Evolutionary conservation across 179 eudicot species (phyloP), one percentile per base, ranked within the genome.

Genomic region (Carnegiea gigantea): DNA sequence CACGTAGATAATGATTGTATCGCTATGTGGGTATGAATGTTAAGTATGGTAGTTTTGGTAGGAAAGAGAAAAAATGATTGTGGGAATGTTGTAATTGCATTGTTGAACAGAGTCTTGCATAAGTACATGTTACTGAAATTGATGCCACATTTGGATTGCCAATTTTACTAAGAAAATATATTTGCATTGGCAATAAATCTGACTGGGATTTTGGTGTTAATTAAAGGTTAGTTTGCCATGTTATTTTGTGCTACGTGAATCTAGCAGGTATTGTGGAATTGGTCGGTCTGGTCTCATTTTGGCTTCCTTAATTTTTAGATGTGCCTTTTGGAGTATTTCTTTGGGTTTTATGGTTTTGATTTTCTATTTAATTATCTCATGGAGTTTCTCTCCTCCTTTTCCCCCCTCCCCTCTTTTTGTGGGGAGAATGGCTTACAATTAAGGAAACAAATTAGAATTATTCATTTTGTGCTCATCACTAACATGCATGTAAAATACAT

Each of bases 201-300:
- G 86, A 80, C 86, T 81, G 81, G 77, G 48, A 77, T 71, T 80
- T 65, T 80, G 86, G 86, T 77, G 86, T 84, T 81, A 74, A 82
- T 84, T 81, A 74, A 82, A 82, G 75, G 81, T 85, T 85, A 64
- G 82, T 86, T 78, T 59, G 76, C 86, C 70, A 81, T 67, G 28
- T 79, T 80, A n/a, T 84, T 86, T 79, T 84, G 86, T 78, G 88
- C 86, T 75, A 81, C 84, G 81, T 81, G 80, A 80, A 76, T 75
- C 82, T 85, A 74, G 91, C 96, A 70, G 91, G 76, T 86, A 89
- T 87, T 89, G 76, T 78, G 96, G 93, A 90, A 82, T 20, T 89
- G 90, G 93, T 90, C 92, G 87, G 80, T 80, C n/a, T n/a, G n/a
- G n/a, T 79, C 18, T 67, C 6, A 24, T 67, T 49, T 13, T 49